Evolutionary conservation across 2,329 filamentous ascomycete species (phyloP).

Genomic region (Cladosporium sp.): DNA sequence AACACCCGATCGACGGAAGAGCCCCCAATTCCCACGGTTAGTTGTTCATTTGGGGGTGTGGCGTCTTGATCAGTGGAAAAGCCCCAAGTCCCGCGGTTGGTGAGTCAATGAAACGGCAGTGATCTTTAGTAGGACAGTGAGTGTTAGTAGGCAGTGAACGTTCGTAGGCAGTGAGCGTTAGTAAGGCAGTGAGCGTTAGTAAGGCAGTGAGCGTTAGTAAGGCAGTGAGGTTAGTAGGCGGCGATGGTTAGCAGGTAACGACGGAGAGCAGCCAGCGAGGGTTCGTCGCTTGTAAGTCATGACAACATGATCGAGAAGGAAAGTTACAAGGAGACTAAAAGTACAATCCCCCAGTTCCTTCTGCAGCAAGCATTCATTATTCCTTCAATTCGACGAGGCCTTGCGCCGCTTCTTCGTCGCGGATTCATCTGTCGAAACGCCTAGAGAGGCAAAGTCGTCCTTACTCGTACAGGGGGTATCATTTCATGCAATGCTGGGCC

Average conservation of each 20-base stretch:
- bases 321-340: neutral
- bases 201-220: neutral
- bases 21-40: neutral
- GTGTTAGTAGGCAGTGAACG: neutral
- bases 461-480: constrained; percentile 3
- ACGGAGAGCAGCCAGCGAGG: too few species aligned
- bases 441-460: constrained; percentile 1
- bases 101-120: neutral
- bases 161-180: too few species aligned
- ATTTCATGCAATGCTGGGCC: constrained; percentile 1
- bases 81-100: neutral
- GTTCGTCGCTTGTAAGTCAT: neutral
- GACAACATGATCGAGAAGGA: neutral
- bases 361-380: neutral
- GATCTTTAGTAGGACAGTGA: neutral
- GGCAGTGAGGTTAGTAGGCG: neutral
- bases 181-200: neutral
- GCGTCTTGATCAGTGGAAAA: neutral
- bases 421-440: neutral
- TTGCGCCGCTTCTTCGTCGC: neutral
- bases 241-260: too few species aligned
- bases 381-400: neutral
- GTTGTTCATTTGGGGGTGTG: neutral
- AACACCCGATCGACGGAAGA: neutral
- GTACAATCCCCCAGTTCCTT: neutral